Conservation (phyloP, 164 flowering plant species). For the Platanus orientalis region DNA sequence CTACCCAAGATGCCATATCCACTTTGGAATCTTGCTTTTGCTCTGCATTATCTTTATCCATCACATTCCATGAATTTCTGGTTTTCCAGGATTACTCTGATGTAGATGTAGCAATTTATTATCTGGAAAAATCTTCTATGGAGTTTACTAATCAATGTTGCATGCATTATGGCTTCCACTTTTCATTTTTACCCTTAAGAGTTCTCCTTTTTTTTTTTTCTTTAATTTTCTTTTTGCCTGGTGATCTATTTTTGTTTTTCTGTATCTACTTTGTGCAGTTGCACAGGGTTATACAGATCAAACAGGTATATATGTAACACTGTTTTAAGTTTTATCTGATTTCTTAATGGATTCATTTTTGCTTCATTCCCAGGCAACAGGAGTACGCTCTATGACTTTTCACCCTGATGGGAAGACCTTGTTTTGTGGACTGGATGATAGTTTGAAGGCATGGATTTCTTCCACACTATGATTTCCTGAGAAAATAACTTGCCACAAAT, state of each 20-base stretch:
- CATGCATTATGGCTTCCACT: background rate
- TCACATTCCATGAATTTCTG: too few species aligned
- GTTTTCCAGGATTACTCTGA: too few species aligned
- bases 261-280: background rate
- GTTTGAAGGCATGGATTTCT: conserved; percentile 55
- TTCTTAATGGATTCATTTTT: background rate
- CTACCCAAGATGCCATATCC: too few species aligned
- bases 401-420: conserved; percentile 89
- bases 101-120: too few species aligned
- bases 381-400: conserved; percentile 68
- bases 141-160: too few species aligned
- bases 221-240: background rate
- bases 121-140: too few species aligned
- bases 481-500: background rate
- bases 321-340: background rate
- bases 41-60: too few species aligned
- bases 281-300: background rate
- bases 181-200: background rate
- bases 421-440: conserved; percentile 72
- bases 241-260: background rate
- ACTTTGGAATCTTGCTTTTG: too few species aligned
- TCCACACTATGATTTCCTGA: conserved; percentile 3
- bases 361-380: conserved; percentile 48
- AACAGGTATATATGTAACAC: background rate
- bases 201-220: background rate